Percentiles rank a stretch among this genome's conserved stretches.
Evolutionary conservation across 2,329 filamentous ascomycete species (phyloP).

Genomic region (Fusarium nurragi): DNA sequence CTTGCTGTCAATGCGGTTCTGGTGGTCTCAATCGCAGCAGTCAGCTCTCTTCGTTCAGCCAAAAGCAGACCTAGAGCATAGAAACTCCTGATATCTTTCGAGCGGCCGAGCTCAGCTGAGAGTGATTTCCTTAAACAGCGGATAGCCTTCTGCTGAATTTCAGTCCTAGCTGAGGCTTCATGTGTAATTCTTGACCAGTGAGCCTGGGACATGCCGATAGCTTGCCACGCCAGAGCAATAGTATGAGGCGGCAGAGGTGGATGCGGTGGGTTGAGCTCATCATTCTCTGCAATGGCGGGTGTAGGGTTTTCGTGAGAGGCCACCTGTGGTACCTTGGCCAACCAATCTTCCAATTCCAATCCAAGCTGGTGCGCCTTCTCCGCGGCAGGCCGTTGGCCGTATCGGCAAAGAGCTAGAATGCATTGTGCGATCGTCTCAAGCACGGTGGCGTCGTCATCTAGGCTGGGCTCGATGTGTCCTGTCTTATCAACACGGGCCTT

Average conservation of each 20-base stretch:
- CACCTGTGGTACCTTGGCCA: constrained; percentile 66
- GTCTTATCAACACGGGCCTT: constrained; percentile 86
- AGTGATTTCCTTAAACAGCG: constrained; percentile 78
- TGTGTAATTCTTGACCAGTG: constrained; percentile 87
- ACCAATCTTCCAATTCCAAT: constrained; percentile 76
- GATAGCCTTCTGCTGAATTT: constrained; percentile 81
- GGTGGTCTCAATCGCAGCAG: constrained; percentile 81
- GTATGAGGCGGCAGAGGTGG: constrained; percentile 65
- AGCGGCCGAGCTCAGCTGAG: constrained; percentile 70
- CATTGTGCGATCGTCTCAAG: constrained; percentile 83
- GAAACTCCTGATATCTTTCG: constrained; percentile 77
- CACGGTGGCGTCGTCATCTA: constrained; percentile 82
- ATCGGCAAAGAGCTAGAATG: constrained; percentile 82
- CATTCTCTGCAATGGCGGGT: constrained; percentile 46
- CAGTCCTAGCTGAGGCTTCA: constrained; percentile 74
- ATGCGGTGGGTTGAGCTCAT: constrained; percentile 49
- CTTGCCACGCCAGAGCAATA: constrained; percentile 79
- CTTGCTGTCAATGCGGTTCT: constrained; percentile 77
- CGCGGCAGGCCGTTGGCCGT: constrained; percentile 77
- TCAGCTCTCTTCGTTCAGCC: constrained; percentile 84
- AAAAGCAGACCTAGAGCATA: constrained; percentile 87
- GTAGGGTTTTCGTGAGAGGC: constrained; percentile 43
- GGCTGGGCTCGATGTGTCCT: constrained; percentile 72
- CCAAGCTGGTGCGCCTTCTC: constrained; percentile 81
- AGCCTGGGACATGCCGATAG: constrained; percentile 85